Base-by-base conservation (phyloP, 371 early-diverging fungal species). In the Apophysomyces sp. region DNA sequence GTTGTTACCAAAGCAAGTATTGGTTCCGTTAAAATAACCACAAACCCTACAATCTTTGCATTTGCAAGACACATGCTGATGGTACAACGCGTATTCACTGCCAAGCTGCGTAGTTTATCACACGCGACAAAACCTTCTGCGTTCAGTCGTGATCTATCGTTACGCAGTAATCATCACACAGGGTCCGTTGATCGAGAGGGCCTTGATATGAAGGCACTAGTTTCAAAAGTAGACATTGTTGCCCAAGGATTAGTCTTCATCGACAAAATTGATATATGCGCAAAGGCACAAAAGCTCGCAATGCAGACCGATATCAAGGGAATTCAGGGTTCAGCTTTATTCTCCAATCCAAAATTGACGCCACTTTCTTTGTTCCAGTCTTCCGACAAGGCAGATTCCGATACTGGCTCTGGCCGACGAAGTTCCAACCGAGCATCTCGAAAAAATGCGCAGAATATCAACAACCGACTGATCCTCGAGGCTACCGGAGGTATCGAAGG, bases 1-100 rank as follows among this genome's bases (percentile, higher is more conserved):
- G 61, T 81, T 9, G 68, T 80, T 1, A 65, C 81, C 2, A 78
- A 81, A 54, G 60, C 81, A 1, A 72, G 66, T n/a, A 59, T 88
- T 29, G 81, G 76, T 8, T 71, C 69, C 4, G 76, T 89, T 4
- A 69, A 75, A 21, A 62, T 85, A 27, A 74, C 76, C 21, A 72
- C 84, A 28, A 86, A 88, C 57, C 91, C 90, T 0, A 84, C 86
- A 13, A 76, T 93, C 51, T 68, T 93, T 24, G 89, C 90, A 0
- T 89, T 91, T 67, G 80, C 87, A 3, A 78, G 86, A 12, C 92
- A 91, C 61, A 86, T 87, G 69, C 66, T 89, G 5, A 74, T 86
- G 30, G 90, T 92, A 1, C 88, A 92, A 58, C 80, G 89, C n/a
- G 84, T 88, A 9, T 90, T 91, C 59, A 73, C 81, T 0, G 71